Base-by-base conservation (phyloP, 2,329 filamentous ascomycete genomes). In the Emmonsia crescens region DNA sequence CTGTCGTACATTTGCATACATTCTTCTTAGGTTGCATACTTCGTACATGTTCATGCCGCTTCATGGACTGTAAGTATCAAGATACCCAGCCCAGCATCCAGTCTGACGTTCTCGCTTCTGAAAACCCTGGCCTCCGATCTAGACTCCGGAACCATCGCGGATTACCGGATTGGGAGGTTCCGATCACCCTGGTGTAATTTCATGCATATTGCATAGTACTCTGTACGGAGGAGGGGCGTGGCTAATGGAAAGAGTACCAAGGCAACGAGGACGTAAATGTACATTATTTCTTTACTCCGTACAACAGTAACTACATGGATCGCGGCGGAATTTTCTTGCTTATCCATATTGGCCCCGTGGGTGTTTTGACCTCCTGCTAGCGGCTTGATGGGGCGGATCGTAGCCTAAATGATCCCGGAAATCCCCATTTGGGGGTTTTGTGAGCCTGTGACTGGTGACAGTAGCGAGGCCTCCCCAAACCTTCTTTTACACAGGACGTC, bases 311-410 rank as follows among this genome's bases (percentile, higher is more conserved):
- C n/a, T n/a, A n/a, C n/a, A n/a, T n/a, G n/a, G n/a, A n/a, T 3
- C 33, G 40, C 16, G 9, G 16, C 29, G 6, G 6, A 12, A 33
- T 1, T 33, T 42, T 19, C 54, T 40, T 12, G 54, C 31, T 42
- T n/a, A 21, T n/a, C n/a, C n/a, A n/a, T n/a, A n/a, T n/a, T n/a
- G n/a, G n/a, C n/a, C n/a, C n/a, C n/a, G n/a, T n/a, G 16, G 29
- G 57, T 8, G 57, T 59, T 59, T 52, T 49, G 57, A 59, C 57
- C 57, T 59, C 44, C 44, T 59, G 44, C 57, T 59, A 59, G 24
- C 29, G 36, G n/a, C 31, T 31, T 59, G 19, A 33, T 21, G 52
- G 33, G 31, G 33, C 16, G 27, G 48, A 56, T 56, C 52, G 9
- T 38, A 38, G 33, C 19, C 33, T 56, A 21, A 56, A 38, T n/a